Evolutionary conservation across 1,139 yeast species (phyloP).

Genomic region (Oligophagozyma castellii): DNA sequence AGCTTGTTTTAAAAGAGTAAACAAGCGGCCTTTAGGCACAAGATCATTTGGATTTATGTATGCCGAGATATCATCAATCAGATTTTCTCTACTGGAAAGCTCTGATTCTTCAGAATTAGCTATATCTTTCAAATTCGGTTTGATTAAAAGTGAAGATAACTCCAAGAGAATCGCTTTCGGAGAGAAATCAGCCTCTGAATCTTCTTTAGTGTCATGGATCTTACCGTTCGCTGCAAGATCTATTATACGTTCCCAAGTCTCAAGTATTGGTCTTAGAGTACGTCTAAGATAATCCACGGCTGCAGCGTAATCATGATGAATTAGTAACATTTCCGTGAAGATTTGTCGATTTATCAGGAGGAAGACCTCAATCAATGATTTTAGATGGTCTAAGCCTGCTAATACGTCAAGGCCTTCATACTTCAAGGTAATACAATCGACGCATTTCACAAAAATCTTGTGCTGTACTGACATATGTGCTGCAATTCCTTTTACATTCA

Average conservation of each 20-base stretch:
- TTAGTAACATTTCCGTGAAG: constrained; percentile 30
- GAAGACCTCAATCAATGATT: constrained; percentile 18
- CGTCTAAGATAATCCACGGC: constrained; percentile 35
- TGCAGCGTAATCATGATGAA: constrained; percentile 23
- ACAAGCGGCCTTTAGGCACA: constrained; percentile 39
- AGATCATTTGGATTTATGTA: constrained; percentile 38
- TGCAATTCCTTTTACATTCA: not conserved
- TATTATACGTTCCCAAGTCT: constrained; percentile 27
- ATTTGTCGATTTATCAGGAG: constrained; percentile 27
- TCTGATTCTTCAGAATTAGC: constrained; percentile 21
- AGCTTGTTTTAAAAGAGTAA: constrained; percentile 39
- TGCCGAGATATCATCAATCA: constrained; percentile 32
- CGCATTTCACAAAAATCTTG: not conserved
- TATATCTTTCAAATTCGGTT: constrained; percentile 29
- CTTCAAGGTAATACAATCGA: not conserved
- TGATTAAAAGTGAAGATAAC: constrained; percentile 19
- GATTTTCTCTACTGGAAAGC: constrained; percentile 20
- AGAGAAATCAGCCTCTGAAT: constrained; percentile 12
- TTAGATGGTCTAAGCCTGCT: constrained; percentile 18
- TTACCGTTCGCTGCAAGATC: constrained; percentile 23
- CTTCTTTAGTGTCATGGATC: constrained; percentile 9
- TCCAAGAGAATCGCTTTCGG: constrained; percentile 16
- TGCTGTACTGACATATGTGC: not conserved
- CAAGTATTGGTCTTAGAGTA: constrained; percentile 21
- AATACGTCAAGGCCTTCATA: not conserved